These are phyloP conservation scores for Boechera stricta DNA, from an alignment of 345 rosid genomes.

Conservation along the genomic window DNA sequence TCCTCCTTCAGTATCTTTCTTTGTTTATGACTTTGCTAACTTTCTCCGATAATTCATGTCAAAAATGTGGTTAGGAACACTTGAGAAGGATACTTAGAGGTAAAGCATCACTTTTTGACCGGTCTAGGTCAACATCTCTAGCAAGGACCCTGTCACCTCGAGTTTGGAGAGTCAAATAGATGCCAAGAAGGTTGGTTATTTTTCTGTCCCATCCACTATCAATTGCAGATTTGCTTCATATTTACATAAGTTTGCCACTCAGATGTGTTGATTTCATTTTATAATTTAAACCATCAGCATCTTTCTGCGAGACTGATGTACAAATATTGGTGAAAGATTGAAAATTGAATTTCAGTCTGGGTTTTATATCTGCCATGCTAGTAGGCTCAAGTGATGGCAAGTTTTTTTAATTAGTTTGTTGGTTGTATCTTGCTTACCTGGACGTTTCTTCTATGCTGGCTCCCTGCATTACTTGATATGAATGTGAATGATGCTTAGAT, in stretches of 20 bases:
- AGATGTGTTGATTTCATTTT: slow-evolving; percentile 17
- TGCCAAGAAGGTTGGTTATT: slow-evolving; percentile 81
- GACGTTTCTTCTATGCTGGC: slow-evolving; percentile 1
- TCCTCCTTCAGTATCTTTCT: slow-evolving; percentile 12
- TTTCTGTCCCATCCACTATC: slow-evolving; percentile 19
- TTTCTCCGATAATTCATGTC: slow-evolving; percentile 9
- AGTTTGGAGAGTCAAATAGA: slow-evolving; percentile 96
- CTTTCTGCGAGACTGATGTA: slow-evolving; percentile 21
- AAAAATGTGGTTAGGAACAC: slow-evolving; percentile 71
- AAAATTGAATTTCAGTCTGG: slow-evolving; percentile 7
- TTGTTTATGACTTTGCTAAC: not conserved
- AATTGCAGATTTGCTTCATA: slow-evolving; percentile 11
- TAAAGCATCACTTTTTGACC: slow-evolving; percentile 92
- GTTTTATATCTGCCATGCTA: slow-evolving; percentile 10
- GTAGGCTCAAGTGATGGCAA: slow-evolving; percentile 10
- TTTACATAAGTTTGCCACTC: slow-evolving; percentile 30
- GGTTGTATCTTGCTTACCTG: slow-evolving; percentile 9
- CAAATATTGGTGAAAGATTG: slow-evolving; percentile 16
- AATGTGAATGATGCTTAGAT: slow-evolving; percentile 22
- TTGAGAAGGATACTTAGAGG: slow-evolving; percentile 96
- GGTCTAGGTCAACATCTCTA: slow-evolving; percentile 94
- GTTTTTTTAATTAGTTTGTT: not conserved
- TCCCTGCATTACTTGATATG: slow-evolving; percentile 19
- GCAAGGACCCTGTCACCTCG: slow-evolving; percentile 98
- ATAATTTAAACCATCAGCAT: not conserved